Base-by-base conservation (phyloP, 768 basidiomycete genomes). In the Podaxis mareebaensis region DNA sequence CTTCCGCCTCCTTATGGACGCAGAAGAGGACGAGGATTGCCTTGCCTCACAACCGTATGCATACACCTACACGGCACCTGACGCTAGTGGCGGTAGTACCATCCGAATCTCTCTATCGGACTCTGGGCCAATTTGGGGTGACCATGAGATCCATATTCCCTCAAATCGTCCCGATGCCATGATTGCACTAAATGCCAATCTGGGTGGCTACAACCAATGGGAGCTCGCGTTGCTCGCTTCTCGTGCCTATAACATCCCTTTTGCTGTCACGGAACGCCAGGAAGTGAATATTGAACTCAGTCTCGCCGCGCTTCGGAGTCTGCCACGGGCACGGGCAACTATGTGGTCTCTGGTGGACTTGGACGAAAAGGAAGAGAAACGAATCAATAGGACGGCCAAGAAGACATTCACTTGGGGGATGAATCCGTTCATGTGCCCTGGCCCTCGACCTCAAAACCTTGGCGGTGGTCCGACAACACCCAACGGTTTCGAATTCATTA, bases 171-270 rank as follows among this genome's bases (percentile, higher is more conserved):
- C 61, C 0, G 78, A 83, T 65, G 82, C 77, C 17, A 70, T 83
- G 58, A 66, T 83, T 39, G 80, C 72, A 2, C 69, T 73, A 51
- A 78, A 81, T 64, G 79, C 80, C 2, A 80, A 78, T 28, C 66
- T 81, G 24, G 70, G 72, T 36, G 67, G 73, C 36, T 79, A 79
- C 64, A 63, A 59, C 3, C 67, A 72, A 13, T 83, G 82, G 81
- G 58, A 67, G 2, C 67, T 69, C 33, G 78, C 76, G 51, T 70
- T 80, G 49, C 49, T 71, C 13, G 66, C 63, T 53, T 70, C 71
- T 49, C 66, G 67, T 26, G 68, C 67, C 10, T 69, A 71, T 48
- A 64, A 67, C 39, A 74, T 74, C 54, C 72, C 72, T 42, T 70
- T 73, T 46, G 72, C 68, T 2, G 33, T 69, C 8, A 73, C 72